Percentiles rank a stretch among this genome's conserved stretches.
These are phyloP conservation scores for Fusarium sterilihyphosum DNA, from an alignment of 2,329 filamentous ascomycete species.

Conservation along the genomic window DNA sequence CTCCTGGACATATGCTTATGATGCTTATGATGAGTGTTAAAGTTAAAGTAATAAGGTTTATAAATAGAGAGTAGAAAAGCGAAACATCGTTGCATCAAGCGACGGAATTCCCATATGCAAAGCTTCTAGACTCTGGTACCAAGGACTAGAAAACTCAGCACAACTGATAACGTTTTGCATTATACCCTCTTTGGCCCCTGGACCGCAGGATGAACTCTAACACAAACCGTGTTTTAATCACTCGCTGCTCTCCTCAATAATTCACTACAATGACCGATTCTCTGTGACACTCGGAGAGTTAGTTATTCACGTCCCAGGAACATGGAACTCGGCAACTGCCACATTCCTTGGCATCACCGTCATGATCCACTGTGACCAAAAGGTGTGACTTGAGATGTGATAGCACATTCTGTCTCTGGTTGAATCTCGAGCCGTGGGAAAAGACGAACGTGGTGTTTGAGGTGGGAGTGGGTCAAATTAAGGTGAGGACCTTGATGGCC, in stretches of 20 bases:
- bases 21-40: neutral
- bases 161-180: conserved; percentile 6
- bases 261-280: neutral
- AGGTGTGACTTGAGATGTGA: neutral
- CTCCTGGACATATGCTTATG: neutral
- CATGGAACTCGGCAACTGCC: conserved; percentile 33
- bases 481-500: conserved; percentile 46
- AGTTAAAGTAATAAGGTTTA: neutral
- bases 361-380: conserved; percentile 11
- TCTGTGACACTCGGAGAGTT: neutral
- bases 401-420: neutral
- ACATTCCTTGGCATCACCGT: conserved; percentile 25
- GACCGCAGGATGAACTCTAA: conserved; percentile 15
- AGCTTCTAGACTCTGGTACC: neutral
- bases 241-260: conserved; percentile 6
- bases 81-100: neutral
- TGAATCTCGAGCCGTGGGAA: neutral
- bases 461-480: conserved; percentile 40
- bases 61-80: neutral
- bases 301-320: neutral
- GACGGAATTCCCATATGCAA: too few species aligned
- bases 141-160: neutral
- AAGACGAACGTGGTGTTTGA: conserved; percentile 3
- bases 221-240: neutral
- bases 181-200: neutral